Evolutionary conservation across 2,329 filamentous ascomycete genomes (phyloP), one percentile per base, ranked within the genome.

Genomic region (Fusarium chlamydosporum): DNA sequence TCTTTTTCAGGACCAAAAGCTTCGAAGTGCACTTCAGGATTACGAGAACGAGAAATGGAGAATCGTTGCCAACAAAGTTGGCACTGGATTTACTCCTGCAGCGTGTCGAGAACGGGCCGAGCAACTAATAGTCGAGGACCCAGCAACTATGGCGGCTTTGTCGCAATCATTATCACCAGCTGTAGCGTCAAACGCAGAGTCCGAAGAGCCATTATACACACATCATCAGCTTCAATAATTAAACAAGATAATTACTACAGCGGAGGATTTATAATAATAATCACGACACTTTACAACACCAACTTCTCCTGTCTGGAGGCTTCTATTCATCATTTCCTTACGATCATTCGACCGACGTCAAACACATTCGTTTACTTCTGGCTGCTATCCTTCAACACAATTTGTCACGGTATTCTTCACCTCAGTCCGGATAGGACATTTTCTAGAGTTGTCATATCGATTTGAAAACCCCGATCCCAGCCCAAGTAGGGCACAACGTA

Each of bases 1-100:
- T 42, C 46, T 23, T 10, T n/a, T 56, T 18, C 37, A 95, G 92
- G 89, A 94, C 72, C 86, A 91, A 78, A 93, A 92, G 79, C 88
- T 96, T 73, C 90, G 88, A 66, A 89, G 86, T 56, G 91, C 92
- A 7, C 87, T 95, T 71, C 89, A 92, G 76, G 92, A 95, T 79
- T 95, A 95, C 82, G 92, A 96, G 76, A 92, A 91, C 81, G 94
- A 97, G 79, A 93, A 93, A 77, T 97, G 94, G 94, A 91, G 93
- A 72, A 93, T 96, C 76, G 90, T 97, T 67, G 91, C 94, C 62
- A 92, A 92, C 75, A 97, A 97, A 81, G 91, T 97, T 74, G 94
- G 94, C 65, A 92, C 90, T 51, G 94, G 94, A 46, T 96, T 97
- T 77, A 96, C 93, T 37, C 92, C 94, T 40, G 88, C 89, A 35